phyloP scores from a whole-genome alignment of 768 basidiomycete genomes.

The Panaeolus cyanescens region DNA sequence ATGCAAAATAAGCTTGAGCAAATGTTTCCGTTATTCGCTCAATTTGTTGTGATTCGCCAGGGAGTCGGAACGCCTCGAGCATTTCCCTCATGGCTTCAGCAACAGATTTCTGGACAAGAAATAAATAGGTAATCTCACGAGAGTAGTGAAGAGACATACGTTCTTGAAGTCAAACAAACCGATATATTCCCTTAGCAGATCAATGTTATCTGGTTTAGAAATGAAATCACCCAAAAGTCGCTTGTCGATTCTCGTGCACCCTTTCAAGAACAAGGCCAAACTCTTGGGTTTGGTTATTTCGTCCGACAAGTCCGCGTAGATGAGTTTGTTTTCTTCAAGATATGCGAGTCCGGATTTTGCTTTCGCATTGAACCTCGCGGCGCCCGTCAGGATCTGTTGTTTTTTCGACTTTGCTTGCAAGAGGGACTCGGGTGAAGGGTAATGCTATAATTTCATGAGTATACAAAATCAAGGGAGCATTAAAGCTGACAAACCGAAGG shows the following conservation, averaged over 20 bases:
- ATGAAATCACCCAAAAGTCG: conserved; percentile 92
- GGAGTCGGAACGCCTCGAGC: conserved; percentile 90
- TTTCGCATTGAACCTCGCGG: conserved; percentile 87
- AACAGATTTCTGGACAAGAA: conserved; percentile 72
- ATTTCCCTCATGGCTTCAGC: conserved; percentile 96
- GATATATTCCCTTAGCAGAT: conserved; percentile 86
- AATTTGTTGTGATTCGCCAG: conserved; percentile 96
- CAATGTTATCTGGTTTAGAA: conserved; percentile 84
- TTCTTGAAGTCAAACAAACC: conserved; percentile 86
- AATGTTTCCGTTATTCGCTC: conserved; percentile 93
- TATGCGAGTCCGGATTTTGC: conserved; percentile 90
- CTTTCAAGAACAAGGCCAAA: conserved; percentile 86
- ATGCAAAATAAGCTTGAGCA: conserved; percentile 87
- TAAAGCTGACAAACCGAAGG: conserved; percentile 49
- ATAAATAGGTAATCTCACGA: conserved; percentile 4
- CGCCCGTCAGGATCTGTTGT: conserved; percentile 81
- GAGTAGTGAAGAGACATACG: conserved; percentile 44
- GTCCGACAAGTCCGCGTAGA: conserved; percentile 66
- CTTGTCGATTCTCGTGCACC: conserved; percentile 85
- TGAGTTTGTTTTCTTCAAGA: conserved; percentile 90
- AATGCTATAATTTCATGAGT: conserved; percentile 41
- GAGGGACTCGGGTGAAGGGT: conserved; percentile 56
- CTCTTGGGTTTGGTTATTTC: conserved; percentile 61
- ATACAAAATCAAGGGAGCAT: not conserved
- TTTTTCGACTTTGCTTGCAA: conserved; percentile 81